These are phyloP conservation scores for Rozella allomycis DNA, from an alignment of 371 early-diverging fungal species.

Conservation along the genomic window DNA sequence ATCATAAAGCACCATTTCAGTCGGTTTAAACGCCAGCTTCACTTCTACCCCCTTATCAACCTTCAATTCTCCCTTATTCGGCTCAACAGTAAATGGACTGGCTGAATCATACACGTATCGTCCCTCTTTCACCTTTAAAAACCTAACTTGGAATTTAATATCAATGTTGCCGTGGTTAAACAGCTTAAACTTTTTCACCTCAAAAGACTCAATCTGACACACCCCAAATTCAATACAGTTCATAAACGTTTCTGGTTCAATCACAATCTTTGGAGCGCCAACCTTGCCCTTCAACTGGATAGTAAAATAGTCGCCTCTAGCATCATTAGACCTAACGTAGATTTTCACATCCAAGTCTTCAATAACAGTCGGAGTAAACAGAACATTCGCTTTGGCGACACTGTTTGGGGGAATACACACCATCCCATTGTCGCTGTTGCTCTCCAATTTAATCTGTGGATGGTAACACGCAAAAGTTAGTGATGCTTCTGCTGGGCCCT, in stretches of 20 bases:
- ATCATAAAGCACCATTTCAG: conserved; percentile 13
- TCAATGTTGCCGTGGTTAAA: conserved; percentile 27
- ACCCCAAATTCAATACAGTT: conserved; percentile 24
- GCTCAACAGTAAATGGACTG: not conserved
- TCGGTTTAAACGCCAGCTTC: conserved; percentile 14
- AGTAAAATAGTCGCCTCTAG: conserved; percentile 24
- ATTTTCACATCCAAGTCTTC: conserved; percentile 20
- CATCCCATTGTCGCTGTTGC: conserved; percentile 1
- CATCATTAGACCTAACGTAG: conserved; percentile 21
- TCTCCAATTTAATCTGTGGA: conserved; percentile 13
- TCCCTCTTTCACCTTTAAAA: conserved; percentile 1
- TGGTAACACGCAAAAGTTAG: conserved; percentile 22
- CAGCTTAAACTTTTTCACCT: conserved; percentile 15
- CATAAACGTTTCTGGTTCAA: conserved; percentile 11
- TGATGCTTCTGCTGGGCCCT: conserved; percentile 22
- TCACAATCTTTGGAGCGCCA: conserved; percentile 21
- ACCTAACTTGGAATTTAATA: conserved; percentile 10
- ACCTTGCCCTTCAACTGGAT: conserved; percentile 18
- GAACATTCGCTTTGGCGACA: conserved; percentile 11
- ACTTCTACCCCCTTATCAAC: conserved; percentile 14
- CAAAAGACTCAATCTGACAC: conserved; percentile 11
- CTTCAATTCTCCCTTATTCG: conserved; percentile 2
- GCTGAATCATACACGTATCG: not conserved
- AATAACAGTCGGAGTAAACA: conserved; percentile 13
- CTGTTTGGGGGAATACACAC: conserved; percentile 5